Percentiles rank a stretch among this genome's conserved stretches.
phyloP scores from a whole-genome alignment of 768 basidiomycete species.

The Mycena sanguinolenta region DNA sequence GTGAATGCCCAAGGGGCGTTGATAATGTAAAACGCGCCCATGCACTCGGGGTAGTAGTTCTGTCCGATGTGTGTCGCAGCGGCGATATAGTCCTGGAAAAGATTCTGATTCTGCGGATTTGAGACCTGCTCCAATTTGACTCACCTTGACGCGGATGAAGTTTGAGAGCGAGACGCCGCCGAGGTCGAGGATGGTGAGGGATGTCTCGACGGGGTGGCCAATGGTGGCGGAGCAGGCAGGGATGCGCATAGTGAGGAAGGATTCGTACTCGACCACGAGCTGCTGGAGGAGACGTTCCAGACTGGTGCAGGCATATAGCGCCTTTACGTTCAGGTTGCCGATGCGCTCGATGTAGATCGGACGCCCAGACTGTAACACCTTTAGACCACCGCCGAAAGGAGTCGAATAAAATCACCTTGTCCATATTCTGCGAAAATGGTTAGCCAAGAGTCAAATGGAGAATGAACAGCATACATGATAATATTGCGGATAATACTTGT shows the following conservation, averaged over 20 bases:
- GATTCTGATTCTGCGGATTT: no score
- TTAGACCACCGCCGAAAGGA: slow-evolving; percentile 78
- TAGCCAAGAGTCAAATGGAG: slow-evolving; percentile 42
- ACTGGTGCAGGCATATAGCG: slow-evolving; percentile 86
- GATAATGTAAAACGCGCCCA: slow-evolving; percentile 99
- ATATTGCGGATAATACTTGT: slow-evolving; percentile 95
- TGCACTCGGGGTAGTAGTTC: slow-evolving; percentile 89
- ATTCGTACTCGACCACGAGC: slow-evolving; percentile 95
- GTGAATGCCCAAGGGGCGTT: slow-evolving; percentile 96
- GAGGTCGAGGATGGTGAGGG: slow-evolving; percentile 97
- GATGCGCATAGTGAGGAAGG: slow-evolving; percentile 82
- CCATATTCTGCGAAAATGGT: slow-evolving; percentile 78
- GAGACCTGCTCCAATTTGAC: no score
- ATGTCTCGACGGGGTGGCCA: slow-evolving; percentile 95
- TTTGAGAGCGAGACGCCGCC: slow-evolving; percentile 74
- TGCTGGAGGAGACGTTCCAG: slow-evolving; percentile 90
- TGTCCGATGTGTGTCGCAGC: slow-evolving; percentile 86
- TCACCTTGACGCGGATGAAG: slow-evolving; percentile 85
- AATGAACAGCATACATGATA: slow-evolving; percentile 69
- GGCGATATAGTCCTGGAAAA: slow-evolving; percentile 90
- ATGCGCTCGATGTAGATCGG: slow-evolving; percentile 96
- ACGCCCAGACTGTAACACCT: slow-evolving; percentile 85
- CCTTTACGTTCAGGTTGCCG: slow-evolving; percentile 88
- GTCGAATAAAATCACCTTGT: slow-evolving; percentile 66
- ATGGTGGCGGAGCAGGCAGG: slow-evolving; percentile 78